These are phyloP conservation scores for Leccinum obscurum DNA, from an alignment of 768 basidiomycete genomes.

Conservation along the genomic window DNA sequence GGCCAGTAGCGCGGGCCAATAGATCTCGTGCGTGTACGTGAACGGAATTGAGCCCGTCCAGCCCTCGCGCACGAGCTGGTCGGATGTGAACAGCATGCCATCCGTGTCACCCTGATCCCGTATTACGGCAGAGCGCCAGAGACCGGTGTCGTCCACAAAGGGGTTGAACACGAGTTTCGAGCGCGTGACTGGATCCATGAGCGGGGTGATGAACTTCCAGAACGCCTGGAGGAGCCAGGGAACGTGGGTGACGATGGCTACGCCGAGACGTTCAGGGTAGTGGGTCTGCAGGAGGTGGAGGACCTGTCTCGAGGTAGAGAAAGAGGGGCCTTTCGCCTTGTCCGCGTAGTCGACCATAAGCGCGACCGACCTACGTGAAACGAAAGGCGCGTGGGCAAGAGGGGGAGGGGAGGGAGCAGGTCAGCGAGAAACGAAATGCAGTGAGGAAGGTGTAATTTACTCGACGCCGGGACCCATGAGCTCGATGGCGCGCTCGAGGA, in stretches of 20 bases:
- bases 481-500: conserved; percentile 74
- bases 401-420: background rate
- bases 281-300: conserved; percentile 75
- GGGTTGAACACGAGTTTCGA: conserved; percentile 78
- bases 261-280: conserved; percentile 84
- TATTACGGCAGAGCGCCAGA: conserved; percentile 28
- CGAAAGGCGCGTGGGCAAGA: background rate
- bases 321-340: conserved; percentile 57
- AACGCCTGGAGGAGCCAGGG: conserved; percentile 76
- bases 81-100: conserved; percentile 54
- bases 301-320: conserved; percentile 40
- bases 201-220: conserved; percentile 75
- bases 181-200: conserved; percentile 82
- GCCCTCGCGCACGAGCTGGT: conserved; percentile 66
- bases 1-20: conserved; percentile 67
- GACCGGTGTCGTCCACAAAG: conserved; percentile 23
- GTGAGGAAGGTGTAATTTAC: conserved; percentile 39
- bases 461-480: conserved; percentile 85
- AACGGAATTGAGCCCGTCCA: conserved; percentile 73
- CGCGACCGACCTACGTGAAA: conserved; percentile 51
- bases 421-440: background rate
- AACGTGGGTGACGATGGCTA: conserved; percentile 74
- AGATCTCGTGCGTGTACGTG: conserved; percentile 70
- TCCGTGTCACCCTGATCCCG: conserved; percentile 20
- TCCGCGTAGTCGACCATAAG: conserved; percentile 81